Evolutionary conservation across 1,139 yeast species (phyloP), one percentile per base, ranked within the genome.

Genomic region (Saccharomyces pastorianus): DNA sequence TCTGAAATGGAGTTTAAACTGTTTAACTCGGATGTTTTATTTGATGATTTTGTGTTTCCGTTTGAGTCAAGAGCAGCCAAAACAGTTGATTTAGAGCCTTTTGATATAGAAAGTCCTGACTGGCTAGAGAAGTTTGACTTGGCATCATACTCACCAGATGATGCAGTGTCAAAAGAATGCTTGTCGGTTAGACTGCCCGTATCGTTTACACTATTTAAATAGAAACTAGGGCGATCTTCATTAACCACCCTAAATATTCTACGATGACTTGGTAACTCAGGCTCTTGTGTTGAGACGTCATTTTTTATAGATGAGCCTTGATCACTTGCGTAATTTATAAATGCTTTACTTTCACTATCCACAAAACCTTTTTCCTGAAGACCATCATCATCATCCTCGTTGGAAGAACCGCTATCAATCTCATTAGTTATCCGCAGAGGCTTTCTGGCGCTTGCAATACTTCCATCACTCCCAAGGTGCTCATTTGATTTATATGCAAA

Each of bases 221-320:
- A 64, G 53, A 67, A 68, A 4, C 57, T 61, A 1, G 69, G 64
- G 13, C 61, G 59, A 44, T 64, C 67, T 47, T 65, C 69, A 34
- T 68, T 68, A 2, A 64, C 70, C 9, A 68, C 66, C 47, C 71
- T 60, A 46, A 64, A 65, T 11, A 53, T 59, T 28, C 64, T 56
- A 7, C 57, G 61, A 8, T 58, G 60, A 17, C 53, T 59, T 17
- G 51, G 53, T 17, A 48, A 50, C 32, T 14, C 50, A 26, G 25
- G 44, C 7, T 20, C 44, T 20, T 38, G 44, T 7, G 44, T 38
- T 17, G 44, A 25, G 11, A 38, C 44, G 6, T 38, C 44, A 20
- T 38, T 38, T 38, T 38, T 38, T 6, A 20, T 14, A 6, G 11
- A 6, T 38, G 20, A 4, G 5, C 13, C 25, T 17, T 38, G n/a